Percentiles rank a stretch among this genome's conserved stretches.
Evolutionary conservation across 257 asterid species (phyloP).

Genomic region (Solanum commersonii): DNA sequence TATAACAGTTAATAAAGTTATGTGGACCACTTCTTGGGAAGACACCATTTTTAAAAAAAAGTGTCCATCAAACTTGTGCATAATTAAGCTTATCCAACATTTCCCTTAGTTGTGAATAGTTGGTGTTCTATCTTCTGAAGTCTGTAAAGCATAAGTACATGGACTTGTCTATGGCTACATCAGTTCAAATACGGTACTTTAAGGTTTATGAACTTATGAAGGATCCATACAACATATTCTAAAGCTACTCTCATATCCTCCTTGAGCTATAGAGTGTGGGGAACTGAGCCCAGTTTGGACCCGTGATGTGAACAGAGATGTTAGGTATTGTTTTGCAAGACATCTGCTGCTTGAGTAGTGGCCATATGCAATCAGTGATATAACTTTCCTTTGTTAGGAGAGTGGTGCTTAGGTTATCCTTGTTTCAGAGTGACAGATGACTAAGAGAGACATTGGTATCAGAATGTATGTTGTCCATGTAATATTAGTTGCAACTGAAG

Average conservation of each 20-base stretch:
- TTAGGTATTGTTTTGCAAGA: neutral
- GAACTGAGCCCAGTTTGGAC: neutral
- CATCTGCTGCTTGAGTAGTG: neutral
- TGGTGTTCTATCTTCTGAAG: neutral
- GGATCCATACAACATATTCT: neutral
- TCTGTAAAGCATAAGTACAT: neutral
- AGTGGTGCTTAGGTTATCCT: neutral
- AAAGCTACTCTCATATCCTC: neutral
- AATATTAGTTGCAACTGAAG: neutral
- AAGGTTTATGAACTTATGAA: neutral
- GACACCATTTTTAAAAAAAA: rapidly evolving
- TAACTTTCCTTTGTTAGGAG: neutral
- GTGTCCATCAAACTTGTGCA: neutral
- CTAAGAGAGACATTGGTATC: neutral
- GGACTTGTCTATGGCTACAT: neutral
- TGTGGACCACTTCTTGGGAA: neutral
- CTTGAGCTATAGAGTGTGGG: neutral
- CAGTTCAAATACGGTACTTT: neutral
- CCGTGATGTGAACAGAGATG: neutral
- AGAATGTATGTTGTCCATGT: neutral
- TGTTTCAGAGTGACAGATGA: neutral
- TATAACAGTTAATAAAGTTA: neutral
- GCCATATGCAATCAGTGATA: neutral
- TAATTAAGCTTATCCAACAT: neutral
- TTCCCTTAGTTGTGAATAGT: neutral